Percentiles rank a stretch among this genome's conserved stretches.
Conservation (phyloP, 1,139 yeast genomes). For the Candida pseudocylindracea region DNA sequence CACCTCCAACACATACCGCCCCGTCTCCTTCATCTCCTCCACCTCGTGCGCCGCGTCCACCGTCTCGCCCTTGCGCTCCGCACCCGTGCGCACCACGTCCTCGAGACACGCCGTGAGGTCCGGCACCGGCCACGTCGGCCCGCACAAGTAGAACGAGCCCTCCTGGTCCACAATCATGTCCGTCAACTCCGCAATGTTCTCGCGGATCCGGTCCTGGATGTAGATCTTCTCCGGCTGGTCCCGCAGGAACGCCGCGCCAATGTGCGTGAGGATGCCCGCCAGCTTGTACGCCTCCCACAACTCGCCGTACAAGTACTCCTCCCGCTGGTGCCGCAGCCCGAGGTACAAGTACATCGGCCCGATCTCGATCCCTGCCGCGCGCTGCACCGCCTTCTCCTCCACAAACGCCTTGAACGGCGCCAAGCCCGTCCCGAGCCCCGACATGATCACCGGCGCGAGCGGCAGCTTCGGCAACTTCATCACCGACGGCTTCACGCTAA, state of each 20-base stretch:
- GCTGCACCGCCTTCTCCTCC: slow-evolving; percentile 90
- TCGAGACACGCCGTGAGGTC: slow-evolving; percentile 82
- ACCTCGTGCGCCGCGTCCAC: slow-evolving; percentile 56
- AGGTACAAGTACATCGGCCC: slow-evolving; percentile 78
- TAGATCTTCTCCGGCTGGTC: slow-evolving; percentile 91
- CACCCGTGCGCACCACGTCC: slow-evolving; percentile 58
- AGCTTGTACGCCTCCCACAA: slow-evolving; percentile 91
- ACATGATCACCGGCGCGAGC: slow-evolving; percentile 83
- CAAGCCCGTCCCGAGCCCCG: slow-evolving; percentile 94
- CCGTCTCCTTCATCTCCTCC: slow-evolving; percentile 84
- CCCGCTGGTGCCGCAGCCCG: slow-evolving; percentile 92
- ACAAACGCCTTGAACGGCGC: slow-evolving; percentile 97
- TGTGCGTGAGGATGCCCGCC: slow-evolving; percentile 81
- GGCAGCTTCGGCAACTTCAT: slow-evolving; percentile 86
- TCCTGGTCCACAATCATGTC: slow-evolving; percentile 58
- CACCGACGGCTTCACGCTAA: slow-evolving; percentile 89
- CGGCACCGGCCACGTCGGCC: slow-evolving; percentile 99
- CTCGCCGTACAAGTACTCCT: slow-evolving; percentile 92
- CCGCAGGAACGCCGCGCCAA: slow-evolving; percentile 97
- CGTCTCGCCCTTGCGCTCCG: slow-evolving; percentile 40
- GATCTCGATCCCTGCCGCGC: slow-evolving; percentile 68
- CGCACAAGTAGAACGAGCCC: slow-evolving; percentile 92
- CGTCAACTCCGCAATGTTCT: slow-evolving; percentile 47
- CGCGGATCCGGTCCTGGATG: slow-evolving; percentile 84
- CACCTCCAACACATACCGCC: slow-evolving; percentile 85